Conservation (phyloP, 805 yeast species). For the Starmerella etchellsii region DNA sequence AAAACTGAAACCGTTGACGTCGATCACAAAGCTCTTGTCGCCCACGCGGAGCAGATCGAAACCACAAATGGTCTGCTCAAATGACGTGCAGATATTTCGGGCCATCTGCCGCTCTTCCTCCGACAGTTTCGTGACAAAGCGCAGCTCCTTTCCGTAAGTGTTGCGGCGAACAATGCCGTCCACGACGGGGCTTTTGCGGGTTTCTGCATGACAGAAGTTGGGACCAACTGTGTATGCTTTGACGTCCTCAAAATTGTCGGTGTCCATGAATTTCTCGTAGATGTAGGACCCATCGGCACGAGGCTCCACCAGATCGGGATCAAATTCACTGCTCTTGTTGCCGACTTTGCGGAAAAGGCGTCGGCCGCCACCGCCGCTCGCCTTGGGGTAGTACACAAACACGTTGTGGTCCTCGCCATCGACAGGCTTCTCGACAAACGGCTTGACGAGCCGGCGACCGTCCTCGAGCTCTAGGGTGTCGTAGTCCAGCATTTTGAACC, state of each 20-base stretch:
- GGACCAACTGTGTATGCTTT: constrained; percentile 96
- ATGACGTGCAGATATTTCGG: constrained; percentile 52
- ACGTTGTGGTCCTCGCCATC: constrained; percentile 98
- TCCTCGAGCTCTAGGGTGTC: constrained; percentile 74
- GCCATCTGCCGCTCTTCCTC: constrained; percentile 75
- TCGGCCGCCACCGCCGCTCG: constrained; percentile 96
- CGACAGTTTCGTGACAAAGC: constrained; percentile 72
- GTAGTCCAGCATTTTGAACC: constrained; percentile 73
- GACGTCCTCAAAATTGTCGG: constrained; percentile 96
- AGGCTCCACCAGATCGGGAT: constrained; percentile 58
- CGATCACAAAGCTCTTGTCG: constrained; percentile 84
- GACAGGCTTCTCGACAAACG: constrained; percentile 96
- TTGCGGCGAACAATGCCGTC: constrained; percentile 96
- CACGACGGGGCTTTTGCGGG: constrained; percentile 97
- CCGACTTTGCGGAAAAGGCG: constrained; percentile 90
- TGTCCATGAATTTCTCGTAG: constrained; percentile 92
- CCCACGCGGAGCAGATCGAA: constrained; percentile 84
- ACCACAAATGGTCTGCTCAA: constrained; percentile 93
- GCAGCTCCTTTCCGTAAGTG: constrained; percentile 92
- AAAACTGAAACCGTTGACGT: constrained; percentile 95
- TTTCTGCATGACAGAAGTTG: constrained; percentile 89
- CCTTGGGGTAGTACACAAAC: constrained; percentile 73
- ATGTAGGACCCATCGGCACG: constrained; percentile 84
- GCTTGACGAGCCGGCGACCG: constrained; percentile 50
- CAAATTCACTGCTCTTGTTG: constrained; percentile 92